Evolutionary conservation across 2,329 filamentous ascomycete species (phyloP), one percentile per base, ranked within the genome.

Genomic region (Penicillium sp.): DNA sequence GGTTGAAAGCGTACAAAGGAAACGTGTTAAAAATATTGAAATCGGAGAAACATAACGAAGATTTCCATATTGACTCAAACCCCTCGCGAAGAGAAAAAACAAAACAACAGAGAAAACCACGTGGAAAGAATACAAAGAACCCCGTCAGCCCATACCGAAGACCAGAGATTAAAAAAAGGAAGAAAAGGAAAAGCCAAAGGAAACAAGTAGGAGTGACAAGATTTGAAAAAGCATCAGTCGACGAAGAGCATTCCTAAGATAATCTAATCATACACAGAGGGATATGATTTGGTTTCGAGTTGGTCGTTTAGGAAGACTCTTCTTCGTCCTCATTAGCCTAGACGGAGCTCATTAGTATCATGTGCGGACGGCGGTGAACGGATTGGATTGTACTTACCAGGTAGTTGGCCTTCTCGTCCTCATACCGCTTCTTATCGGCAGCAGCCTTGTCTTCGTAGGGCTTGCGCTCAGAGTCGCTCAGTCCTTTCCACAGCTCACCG

Each of bases 381-480:
- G 11, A 9, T 45, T 14, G 3, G 18, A 11, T 5, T 24, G 45
- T 4, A 16, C 87, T 81, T 81, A 95, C 91, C 70, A 91, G 87
- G 83, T 96, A 99, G 64, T 85, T 89, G 65, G 88, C 87, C 85
- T 99, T 99, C 85, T 97, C 91, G 66, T 96, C 90, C 77, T 97
- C 93, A 74, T 97, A 99, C 61, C 94, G 88, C 88, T 97, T 96
- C 90, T 97, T 99, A 80, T 99, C 94, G 63, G 88, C 82, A 52
- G 89, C 90, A 72, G 94, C 94, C 88, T 97, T 97, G 74, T 90
- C 89, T 79, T 97, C 93, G 71, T 97, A 99, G 11, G 94, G 94
- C 62, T 83, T 80, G 69, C 93, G 91, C 77, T 97, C 90, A 83
- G 94, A 91, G 66, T 96, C 91, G 77, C 84, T 90, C 64, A 99